These are phyloP conservation scores for Wickerhamiella sorbophila DNA, from an alignment of 805 yeast species.

Conservation along the genomic window DNA sequence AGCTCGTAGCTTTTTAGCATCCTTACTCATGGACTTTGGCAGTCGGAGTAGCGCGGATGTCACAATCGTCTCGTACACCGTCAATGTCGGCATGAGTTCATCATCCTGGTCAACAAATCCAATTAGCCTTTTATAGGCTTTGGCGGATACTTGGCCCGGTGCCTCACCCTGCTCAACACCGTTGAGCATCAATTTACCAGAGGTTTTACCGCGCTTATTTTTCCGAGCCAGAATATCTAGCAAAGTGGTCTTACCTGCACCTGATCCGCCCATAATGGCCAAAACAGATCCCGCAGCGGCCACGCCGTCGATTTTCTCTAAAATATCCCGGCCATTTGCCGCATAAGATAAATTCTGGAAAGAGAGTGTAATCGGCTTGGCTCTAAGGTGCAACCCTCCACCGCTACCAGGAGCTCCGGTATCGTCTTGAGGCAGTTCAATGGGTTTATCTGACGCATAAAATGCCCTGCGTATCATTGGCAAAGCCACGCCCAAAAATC, in stretches of 20 bases:
- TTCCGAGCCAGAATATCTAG: conserved; percentile 85
- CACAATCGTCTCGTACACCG: conserved; percentile 89
- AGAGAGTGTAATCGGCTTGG: conserved; percentile 53
- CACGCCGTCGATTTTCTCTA: conserved; percentile 54
- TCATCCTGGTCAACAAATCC: conserved; percentile 98
- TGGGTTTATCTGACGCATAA: conserved; percentile 2
- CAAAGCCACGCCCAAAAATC: conserved; percentile 10
- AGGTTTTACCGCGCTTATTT: conserved; percentile 55
- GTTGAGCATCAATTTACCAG: conserved; percentile 62
- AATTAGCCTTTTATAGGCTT: conserved; percentile 47
- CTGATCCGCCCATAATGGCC: conserved; percentile 98
- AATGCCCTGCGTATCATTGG: conserved; percentile 4
- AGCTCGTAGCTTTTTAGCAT: conserved; percentile 64
- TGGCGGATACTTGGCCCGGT: conserved; percentile 14
- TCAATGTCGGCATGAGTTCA: conserved; percentile 74
- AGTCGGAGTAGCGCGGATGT: conserved; percentile 81
- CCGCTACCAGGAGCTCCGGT: conserved; percentile 7
- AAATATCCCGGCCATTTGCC: conserved; percentile 36
- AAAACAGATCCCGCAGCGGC: conserved; percentile 78
- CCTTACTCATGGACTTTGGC: conserved; percentile 64
- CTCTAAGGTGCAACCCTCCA: conserved; percentile 1
- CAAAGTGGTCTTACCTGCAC: conserved; percentile 94
- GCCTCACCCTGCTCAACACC: conserved; percentile 30
- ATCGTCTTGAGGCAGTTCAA: conserved; percentile 10
- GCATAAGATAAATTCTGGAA: conserved; percentile 58